A percentile compares a stretch with the other conserved stretches of the same genome.
Conservation (phyloP, 2,329 filamentous ascomycete species). For the Ceratocystis variospora region DNA sequence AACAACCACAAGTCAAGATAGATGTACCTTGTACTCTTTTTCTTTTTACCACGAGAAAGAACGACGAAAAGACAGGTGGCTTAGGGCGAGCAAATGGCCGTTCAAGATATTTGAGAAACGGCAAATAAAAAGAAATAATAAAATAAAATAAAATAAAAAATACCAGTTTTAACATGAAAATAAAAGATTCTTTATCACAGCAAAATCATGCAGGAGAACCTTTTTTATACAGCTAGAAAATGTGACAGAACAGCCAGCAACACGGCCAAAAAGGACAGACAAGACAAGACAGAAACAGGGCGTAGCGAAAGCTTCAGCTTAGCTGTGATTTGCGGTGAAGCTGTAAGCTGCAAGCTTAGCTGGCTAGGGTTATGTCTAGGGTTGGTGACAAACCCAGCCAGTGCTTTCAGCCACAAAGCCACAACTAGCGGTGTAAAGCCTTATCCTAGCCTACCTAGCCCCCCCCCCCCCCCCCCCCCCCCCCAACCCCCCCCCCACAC, state of each 20-base stretch:
- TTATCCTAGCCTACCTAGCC: neutral
- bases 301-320: neutral
- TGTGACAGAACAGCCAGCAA: conserved; percentile 1
- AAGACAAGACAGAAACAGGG: neutral
- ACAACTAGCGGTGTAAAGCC: conserved; percentile 6
- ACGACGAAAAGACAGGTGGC: conserved; percentile 4
- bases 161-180: neutral
- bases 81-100: neutral
- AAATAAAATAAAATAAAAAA: neutral
- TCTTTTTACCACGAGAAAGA: neutral
- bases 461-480: no score
- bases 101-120: neutral
- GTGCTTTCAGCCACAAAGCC: neutral
- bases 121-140: neutral
- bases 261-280: conserved; percentile 5
- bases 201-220: neutral
- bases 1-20: neutral
- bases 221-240: conserved; percentile 6
- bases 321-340: neutral
- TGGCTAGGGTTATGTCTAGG: neutral
- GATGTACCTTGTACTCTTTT: conserved; percentile 2
- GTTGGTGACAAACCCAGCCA: neutral
- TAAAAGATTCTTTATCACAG: neutral
- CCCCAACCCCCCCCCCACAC: no score
- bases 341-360: neutral